Conservation (phyloP, 1,284 basidiomycete species). For the Serendipita sp. region DNA sequence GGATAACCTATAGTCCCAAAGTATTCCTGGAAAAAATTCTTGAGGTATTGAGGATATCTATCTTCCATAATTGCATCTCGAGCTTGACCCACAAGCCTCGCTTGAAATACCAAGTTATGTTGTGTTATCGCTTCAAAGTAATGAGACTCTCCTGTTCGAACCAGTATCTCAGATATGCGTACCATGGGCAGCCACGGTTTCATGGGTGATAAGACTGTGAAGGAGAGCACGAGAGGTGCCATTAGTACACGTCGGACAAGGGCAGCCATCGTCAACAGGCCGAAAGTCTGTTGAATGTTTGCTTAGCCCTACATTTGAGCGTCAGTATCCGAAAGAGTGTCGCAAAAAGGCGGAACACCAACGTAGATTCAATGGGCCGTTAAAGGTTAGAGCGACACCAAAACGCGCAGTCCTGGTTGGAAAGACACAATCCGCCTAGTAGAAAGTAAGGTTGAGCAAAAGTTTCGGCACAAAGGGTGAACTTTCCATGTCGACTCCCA, state of each 20-base stretch:
- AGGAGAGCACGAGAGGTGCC: constrained; percentile 55
- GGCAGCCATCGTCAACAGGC: constrained; percentile 59
- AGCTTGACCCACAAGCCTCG: constrained; percentile 63
- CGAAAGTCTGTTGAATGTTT: constrained; percentile 53
- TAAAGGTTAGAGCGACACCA: constrained; percentile 67
- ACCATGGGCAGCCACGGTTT: constrained; percentile 73
- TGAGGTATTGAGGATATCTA: constrained; percentile 60
- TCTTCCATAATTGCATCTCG: constrained; percentile 63
- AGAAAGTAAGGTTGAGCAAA: neutral
- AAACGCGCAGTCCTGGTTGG: constrained; percentile 78
- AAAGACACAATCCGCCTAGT: constrained; percentile 75
- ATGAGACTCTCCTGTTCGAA: neutral
- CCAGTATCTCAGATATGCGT: constrained; percentile 14
- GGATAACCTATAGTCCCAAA: constrained; percentile 55
- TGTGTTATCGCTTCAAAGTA: constrained; percentile 45
- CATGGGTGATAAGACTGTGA: constrained; percentile 56
- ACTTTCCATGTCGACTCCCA: constrained; percentile 77
- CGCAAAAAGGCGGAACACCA: constrained; percentile 16
- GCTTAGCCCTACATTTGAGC: constrained; percentile 33
- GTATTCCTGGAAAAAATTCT: constrained; percentile 56
- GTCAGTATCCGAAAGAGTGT: neutral
- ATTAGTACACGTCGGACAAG: constrained; percentile 61
- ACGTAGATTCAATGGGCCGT: constrained; percentile 69
- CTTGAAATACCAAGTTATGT: constrained; percentile 72
- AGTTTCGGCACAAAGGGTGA: neutral